phyloP scores from a whole-genome alignment of 2,329 filamentous ascomycete genomes.

The Stemphylium vesicarium region DNA sequence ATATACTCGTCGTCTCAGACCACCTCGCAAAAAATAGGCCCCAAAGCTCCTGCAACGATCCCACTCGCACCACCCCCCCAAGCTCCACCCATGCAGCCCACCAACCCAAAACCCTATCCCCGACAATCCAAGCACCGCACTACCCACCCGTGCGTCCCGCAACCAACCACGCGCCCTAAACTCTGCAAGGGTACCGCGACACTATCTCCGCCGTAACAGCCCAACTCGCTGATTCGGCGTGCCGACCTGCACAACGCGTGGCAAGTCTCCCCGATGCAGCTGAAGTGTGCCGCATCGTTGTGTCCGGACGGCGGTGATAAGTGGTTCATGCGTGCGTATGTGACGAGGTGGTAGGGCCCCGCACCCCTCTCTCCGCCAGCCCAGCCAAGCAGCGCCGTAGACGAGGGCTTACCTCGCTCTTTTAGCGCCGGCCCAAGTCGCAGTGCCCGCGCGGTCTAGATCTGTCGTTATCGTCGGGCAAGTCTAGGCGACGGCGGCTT shows the following conservation, averaged over 20 bases:
- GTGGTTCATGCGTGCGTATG: constrained; percentile 20
- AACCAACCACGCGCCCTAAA: constrained; percentile 6
- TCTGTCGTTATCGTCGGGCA: constrained; percentile 18
- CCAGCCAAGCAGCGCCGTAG: constrained; percentile 26
- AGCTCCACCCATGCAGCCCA: constrained; percentile 25
- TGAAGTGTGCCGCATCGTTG: constrained; percentile 20
- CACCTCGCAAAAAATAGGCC: constrained; percentile 4
- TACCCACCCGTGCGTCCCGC: constrained; percentile 1
- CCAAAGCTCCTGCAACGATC: constrained; percentile 1
- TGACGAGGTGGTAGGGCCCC: constrained; percentile 14
- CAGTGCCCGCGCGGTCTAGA: constrained; percentile 29
- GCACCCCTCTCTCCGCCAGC: constrained; percentile 24
- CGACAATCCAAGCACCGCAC: constrained; percentile 21
- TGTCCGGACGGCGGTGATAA: constrained; percentile 22
- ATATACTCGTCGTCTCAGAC: constrained; percentile 12
- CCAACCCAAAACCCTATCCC: constrained; percentile 30
- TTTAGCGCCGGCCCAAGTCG: constrained; percentile 10
- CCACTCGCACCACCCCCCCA: constrained; percentile 17
- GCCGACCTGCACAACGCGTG: constrained; percentile 25
- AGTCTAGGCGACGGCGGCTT: constrained; percentile 8
- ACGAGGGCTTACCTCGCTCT: constrained; percentile 8
- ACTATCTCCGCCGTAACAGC: constrained; percentile 19
- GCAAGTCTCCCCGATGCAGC: constrained; percentile 24
- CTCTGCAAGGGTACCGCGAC: constrained; percentile 6
- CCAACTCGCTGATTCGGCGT: constrained; percentile 28